These are phyloP conservation scores for Alternaria triticina DNA, from an alignment of 2,329 filamentous ascomycete species.

Conservation along the genomic window DNA sequence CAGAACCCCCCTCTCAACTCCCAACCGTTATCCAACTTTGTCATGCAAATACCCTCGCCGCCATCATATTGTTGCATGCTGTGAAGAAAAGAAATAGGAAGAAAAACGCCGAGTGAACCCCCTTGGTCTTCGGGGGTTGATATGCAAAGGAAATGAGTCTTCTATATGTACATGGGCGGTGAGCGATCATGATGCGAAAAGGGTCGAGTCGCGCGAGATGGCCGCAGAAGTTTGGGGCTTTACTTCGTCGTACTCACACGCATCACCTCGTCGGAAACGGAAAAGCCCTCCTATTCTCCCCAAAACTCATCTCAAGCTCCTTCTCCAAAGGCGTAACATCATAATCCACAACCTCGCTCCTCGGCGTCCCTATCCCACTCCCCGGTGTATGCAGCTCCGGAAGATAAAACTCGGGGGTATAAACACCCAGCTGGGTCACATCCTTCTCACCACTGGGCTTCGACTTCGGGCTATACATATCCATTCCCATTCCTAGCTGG, in stretches of 20 bases:
- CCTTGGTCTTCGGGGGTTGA: not conserved
- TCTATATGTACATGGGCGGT: constrained; percentile 10
- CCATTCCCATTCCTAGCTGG: constrained; percentile 30
- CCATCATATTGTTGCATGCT: not conserved
- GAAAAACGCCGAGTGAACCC: not conserved
- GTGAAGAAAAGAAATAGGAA: not conserved
- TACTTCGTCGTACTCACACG: no score
- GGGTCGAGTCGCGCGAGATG: no score
- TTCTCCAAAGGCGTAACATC: constrained; percentile 35
- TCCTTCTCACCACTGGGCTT: constrained; percentile 42
- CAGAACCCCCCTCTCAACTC: not conserved
- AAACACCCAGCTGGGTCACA: constrained; percentile 32
- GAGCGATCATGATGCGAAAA: no score
- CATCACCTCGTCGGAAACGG: constrained; percentile 1
- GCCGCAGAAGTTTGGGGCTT: no score
- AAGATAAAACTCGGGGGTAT: not conserved
- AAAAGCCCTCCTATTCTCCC: constrained; percentile 22
- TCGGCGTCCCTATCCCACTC: not conserved
- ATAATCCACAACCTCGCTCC: constrained; percentile 17
- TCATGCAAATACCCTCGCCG: not conserved
- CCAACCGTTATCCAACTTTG: not conserved
- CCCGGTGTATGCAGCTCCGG: not conserved
- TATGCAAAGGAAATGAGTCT: no score
- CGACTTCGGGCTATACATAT: not conserved
- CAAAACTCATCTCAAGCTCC: constrained; percentile 40